Base-by-base conservation (phyloP, 176 grass and related monocot species). In the Avena atlantica region DNA sequence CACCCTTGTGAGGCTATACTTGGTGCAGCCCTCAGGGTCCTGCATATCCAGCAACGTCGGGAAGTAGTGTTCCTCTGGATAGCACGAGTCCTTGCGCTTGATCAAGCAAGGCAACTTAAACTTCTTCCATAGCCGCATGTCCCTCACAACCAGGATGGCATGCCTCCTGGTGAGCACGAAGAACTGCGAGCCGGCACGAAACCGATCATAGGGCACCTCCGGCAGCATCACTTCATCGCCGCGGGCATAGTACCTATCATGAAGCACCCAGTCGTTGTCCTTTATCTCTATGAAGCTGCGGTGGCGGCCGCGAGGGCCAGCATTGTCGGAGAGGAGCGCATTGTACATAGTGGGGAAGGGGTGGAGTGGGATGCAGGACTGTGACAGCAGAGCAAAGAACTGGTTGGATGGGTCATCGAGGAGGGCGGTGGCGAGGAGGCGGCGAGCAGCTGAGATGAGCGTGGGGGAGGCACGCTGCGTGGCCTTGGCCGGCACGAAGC, bases 261-360 rank as follows among this genome's bases (percentile, higher is more conserved):
- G 86, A 6, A 98, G 87, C 21, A 56, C 83, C 29, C 87, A 88
- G 51, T 84, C 90, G 16, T 93, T 90, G 49, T 95, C 86, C 75
- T 90, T 89, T 24, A 98, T 98, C 88, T 96, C 96, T n/a, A 98
- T 98, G 92, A 92, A 98, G 79, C 96, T 98, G 49, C 90, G 93
- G 74, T 89, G 90, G 17, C 51, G 94, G 34, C 82, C 85, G 34
- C 78, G 86, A 53, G 90, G 86, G 10, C 90, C 90, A 0, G 78
- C 86, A 72, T 82, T 91, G 64, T 88, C 86, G 0, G 93, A 85
- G 49, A 98, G 17, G 2, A 96, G 86, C 8, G 93, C 60, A 3
- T 87, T 89, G 90, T 94, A 98, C 14, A 87, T 74, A 2, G 90
- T 91, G 57, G 91, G 89, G 84, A 98, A 96, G 0, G 93, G 91